A percentile compares a stretch with the other conserved stretches of the same genome.
Conservation (phyloP, 345 rosid genomes). For the Pseudoturritis turrita region DNA sequence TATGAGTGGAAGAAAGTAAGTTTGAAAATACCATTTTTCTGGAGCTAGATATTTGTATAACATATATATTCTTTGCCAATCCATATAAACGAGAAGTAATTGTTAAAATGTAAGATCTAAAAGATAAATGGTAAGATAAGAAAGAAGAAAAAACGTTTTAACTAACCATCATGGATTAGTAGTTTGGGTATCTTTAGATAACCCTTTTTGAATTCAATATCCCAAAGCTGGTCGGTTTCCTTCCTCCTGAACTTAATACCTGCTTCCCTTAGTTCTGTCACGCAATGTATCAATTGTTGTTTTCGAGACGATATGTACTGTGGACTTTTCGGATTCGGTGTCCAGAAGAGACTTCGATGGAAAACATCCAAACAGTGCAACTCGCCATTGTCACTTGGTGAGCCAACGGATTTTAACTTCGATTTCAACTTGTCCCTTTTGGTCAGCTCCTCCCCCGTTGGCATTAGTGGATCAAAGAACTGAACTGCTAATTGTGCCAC, state of each 20-base stretch:
- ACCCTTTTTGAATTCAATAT: slow-evolving; percentile 60
- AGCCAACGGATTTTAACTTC: slow-evolving; percentile 32
- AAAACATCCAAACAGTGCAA: slow-evolving; percentile 79
- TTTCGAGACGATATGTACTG: too few relatives aligned
- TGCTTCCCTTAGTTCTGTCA: slow-evolving; percentile 58
- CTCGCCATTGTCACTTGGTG: slow-evolving; percentile 48
- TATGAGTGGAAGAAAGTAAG: too few relatives aligned
- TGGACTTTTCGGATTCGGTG: slow-evolving; percentile 31
- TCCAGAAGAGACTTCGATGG: slow-evolving; percentile 48
- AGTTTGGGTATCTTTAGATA: slow-evolving; percentile 57
- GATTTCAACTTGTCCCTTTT: too few relatives aligned
- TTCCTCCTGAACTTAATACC: slow-evolving; percentile 64
- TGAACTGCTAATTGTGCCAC: slow-evolving; percentile 51
- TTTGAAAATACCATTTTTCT: too few relatives aligned
- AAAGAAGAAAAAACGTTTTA: too few relatives aligned
- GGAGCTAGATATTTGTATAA: too few relatives aligned
- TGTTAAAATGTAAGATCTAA: too few relatives aligned
- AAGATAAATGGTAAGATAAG: too few relatives aligned
- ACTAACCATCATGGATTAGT: slow-evolving; percentile 62
- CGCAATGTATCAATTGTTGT: slow-evolving; percentile 67
- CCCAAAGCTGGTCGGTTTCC: slow-evolving; percentile 78
- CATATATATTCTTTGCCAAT: too few relatives aligned
- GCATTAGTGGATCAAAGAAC: slow-evolving; percentile 77
- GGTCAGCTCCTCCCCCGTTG: slow-evolving; percentile 58
- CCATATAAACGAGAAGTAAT: too few relatives aligned